Percentiles rank a stretch among this genome's conserved stretches.
Evolutionary conservation across 208 protist species (phyloP).

Genomic region (Strigomonas culicis): DNA sequence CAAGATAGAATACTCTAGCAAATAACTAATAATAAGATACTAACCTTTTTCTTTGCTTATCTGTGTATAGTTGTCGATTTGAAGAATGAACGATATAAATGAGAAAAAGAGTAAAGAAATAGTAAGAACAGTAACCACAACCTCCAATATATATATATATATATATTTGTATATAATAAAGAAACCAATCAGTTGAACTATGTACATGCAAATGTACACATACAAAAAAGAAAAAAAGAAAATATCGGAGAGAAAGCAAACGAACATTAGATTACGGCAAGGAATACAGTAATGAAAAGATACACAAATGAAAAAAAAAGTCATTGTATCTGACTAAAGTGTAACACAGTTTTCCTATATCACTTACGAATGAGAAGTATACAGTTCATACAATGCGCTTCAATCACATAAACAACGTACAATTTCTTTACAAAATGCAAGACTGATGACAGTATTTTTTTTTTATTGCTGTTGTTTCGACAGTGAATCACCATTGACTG

Average conservation of each 20-base stretch:
- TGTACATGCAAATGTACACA: not conserved
- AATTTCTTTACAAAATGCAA: not conserved
- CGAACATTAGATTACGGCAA: not conserved
- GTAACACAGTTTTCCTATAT: slow-evolving; percentile 1
- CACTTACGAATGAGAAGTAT: not conserved
- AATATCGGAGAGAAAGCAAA: slow-evolving; percentile 2
- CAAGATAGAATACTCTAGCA: not conserved
- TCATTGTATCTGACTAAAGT: not conserved
- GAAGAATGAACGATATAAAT: not conserved
- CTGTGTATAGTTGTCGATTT: not conserved
- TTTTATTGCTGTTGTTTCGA: not conserved
- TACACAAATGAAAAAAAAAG: slow-evolving; percentile 1
- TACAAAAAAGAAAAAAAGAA: slow-evolving; percentile 12
- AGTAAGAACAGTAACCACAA: not conserved
- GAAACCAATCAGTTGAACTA: not conserved
- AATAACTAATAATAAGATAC: slow-evolving; percentile 4
- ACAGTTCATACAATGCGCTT: not conserved
- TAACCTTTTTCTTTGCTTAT: not conserved
- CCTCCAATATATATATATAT: not conserved
- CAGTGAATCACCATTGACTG: not conserved
- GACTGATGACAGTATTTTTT: not conserved
- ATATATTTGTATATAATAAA: not conserved
- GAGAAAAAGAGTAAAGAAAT: not conserved
- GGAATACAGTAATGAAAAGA: not conserved
- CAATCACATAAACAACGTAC: not conserved